Evolutionary conservation across 208 protist genomes (phyloP).

Genomic region (Crithidia brevicula): DNA sequence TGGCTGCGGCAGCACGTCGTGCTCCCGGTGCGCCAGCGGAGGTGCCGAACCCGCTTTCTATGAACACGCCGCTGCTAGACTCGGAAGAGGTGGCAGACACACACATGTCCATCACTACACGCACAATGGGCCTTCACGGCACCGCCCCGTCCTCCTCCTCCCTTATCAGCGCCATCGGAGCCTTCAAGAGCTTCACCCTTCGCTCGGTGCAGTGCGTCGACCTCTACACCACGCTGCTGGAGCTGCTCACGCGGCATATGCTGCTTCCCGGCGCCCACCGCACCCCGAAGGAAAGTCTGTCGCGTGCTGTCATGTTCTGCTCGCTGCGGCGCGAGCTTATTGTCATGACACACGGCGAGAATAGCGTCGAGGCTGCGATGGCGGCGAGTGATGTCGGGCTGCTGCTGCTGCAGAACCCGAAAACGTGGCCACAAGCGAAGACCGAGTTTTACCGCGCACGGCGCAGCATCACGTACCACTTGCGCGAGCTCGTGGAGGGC

Average conservation of each 20-base stretch:
- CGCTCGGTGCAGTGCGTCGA: constrained; percentile 49
- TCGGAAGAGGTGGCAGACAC: not conserved
- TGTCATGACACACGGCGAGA: constrained; percentile 42
- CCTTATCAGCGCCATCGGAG: not conserved
- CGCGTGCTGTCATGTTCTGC: constrained; percentile 44
- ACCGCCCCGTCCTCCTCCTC: not conserved
- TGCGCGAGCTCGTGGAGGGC: constrained; percentile 9
- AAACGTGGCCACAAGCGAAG: constrained; percentile 40
- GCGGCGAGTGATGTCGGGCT: constrained; percentile 43
- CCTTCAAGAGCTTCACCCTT: constrained; percentile 28
- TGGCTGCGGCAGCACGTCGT: constrained; percentile 1
- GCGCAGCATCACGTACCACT: constrained; percentile 19
- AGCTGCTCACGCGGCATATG: constrained; percentile 45
- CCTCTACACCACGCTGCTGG: constrained; percentile 44
- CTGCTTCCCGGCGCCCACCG: constrained; percentile 39
- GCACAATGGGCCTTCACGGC: not conserved
- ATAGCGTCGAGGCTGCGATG: constrained; percentile 46
- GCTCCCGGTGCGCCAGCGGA: not conserved
- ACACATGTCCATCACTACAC: not conserved
- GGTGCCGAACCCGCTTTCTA: constrained; percentile 9
- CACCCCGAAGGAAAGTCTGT: constrained; percentile 42
- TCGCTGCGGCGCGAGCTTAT: constrained; percentile 45
- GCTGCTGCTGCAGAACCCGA: constrained; percentile 33
- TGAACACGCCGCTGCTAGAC: not conserved
- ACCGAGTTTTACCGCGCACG: constrained; percentile 43